phyloP scores from a whole-genome alignment of 2,329 filamentous ascomycete species.

The Fusarium neocosmosporiellum region DNA sequence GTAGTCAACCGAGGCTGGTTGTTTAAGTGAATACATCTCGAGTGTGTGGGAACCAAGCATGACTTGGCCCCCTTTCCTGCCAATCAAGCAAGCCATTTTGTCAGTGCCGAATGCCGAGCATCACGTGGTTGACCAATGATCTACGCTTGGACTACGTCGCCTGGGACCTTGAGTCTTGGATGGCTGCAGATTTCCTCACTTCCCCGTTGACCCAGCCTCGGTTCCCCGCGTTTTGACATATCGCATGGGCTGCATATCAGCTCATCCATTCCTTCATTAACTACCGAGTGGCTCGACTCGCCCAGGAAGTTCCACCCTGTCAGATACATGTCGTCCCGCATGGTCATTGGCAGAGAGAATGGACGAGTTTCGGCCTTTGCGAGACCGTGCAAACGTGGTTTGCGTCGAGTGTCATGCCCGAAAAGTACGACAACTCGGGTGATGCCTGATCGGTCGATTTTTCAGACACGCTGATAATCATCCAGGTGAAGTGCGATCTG shows the following conservation, averaged over 20 bases:
- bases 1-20: neutral
- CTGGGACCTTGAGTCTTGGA: neutral
- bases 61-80: neutral
- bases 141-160: neutral
- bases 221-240: neutral
- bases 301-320: neutral
- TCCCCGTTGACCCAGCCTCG: neutral
- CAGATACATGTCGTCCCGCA: neutral
- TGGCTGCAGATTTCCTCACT: neutral
- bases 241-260: neutral
- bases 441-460: neutral
- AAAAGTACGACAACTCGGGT: neutral
- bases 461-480: neutral
- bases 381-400: constrained; percentile 10
- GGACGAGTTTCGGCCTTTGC: neutral
- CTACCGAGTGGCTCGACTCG: neutral
- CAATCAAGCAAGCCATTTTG: neutral
- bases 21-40: neutral
- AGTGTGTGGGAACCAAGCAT: neutral
- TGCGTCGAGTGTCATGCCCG: constrained; percentile 10
- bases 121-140: neutral
- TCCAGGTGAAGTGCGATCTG: constrained; percentile 17
- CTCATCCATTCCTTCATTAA: neutral
- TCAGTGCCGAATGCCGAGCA: neutral
- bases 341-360: neutral